Base-by-base conservation (phyloP, 2,329 filamentous ascomycete genomes). In the Lachnellula willkommii region DNA sequence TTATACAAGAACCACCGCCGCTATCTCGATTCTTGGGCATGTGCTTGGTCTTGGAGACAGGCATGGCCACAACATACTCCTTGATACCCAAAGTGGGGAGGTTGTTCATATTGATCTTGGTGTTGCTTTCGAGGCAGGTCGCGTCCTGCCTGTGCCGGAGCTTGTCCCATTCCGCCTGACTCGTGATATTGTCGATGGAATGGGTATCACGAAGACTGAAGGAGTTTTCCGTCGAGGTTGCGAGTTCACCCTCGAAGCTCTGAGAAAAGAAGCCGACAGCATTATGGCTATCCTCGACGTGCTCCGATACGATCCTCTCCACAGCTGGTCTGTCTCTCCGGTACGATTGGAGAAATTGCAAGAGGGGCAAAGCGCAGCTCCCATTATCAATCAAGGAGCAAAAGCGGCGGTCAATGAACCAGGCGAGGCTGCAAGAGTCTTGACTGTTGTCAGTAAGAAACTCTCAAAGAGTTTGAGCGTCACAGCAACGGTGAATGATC, bases 211-310 rank as follows among this genome's bases (percentile, higher is more conserved):
- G 2, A 90, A 89, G 66, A 95, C 92, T 0, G 95, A 99, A 71
- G 94, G 94, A 3, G 91, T 97, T 0, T 99, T 97, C 75, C 84
- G 94, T 7, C 84, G 95, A n/a, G 97, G 93, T 73, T 99, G 94
- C 71, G 95, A 99, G 70, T 97, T 97, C 70, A 97, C 92, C 0
- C 82, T 99, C 35, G 91, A 96, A 60, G 92, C 95, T 1, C 77
- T 99, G 37, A 86, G 94, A n/a, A 89, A 95, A 66, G 94, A 99
- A 70, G 89, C 89, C 12, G 95, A 96, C 70, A 92, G 88, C 46
- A 99, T 99, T 74, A 97, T 96, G 92, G 97, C 94, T 0, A 91
- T 99, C 52, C 83, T 99, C 20, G 95, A 99, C 68, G 95, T 99
- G 22, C 77, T 99, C 57, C 88, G 95, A n/a, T 97, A 96, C 72